Evolutionary conservation across 192 early-diverging fungal genomes (phyloP).

Genomic region (Entomortierella lignicola): DNA sequence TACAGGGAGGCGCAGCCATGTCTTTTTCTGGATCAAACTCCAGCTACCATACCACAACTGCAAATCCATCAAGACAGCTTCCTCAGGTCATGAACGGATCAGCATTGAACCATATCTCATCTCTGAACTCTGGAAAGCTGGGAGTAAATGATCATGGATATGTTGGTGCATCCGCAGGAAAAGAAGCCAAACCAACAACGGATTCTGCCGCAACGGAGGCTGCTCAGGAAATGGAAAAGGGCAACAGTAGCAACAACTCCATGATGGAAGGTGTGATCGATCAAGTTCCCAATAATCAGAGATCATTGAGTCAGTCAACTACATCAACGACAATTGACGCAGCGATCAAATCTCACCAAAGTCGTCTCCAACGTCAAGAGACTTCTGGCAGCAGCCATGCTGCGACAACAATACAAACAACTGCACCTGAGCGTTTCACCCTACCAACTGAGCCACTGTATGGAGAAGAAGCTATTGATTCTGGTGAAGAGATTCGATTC

Average conservation of each 20-base stretch:
- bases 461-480: slow-evolving; percentile 65
- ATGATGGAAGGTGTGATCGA: not conserved
- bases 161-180: slow-evolving; percentile 9
- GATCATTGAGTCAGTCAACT: slow-evolving; percentile 16
- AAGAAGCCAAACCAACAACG: not conserved
- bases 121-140: not conserved
- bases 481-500: slow-evolving; percentile 87
- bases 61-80: slow-evolving; percentile 9
- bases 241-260: not conserved
- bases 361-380: not conserved
- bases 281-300: not conserved
- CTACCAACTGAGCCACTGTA: slow-evolving; percentile 53
- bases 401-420: not conserved
- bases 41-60: not conserved
- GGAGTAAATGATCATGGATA: not conserved
- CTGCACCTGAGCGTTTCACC: not conserved
- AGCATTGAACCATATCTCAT: not conserved
- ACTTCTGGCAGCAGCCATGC: not conserved
- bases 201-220: slow-evolving; percentile 11
- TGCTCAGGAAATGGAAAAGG: not conserved
- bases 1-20: not conserved
- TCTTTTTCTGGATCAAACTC: slow-evolving; percentile 3
- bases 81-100: slow-evolving; percentile 41
- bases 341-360: not conserved
- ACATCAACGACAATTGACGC: slow-evolving; percentile 14